Conservation (phyloP, 495 filamentous ascomycete species). For the Hypoxylon fuscum region DNA sequence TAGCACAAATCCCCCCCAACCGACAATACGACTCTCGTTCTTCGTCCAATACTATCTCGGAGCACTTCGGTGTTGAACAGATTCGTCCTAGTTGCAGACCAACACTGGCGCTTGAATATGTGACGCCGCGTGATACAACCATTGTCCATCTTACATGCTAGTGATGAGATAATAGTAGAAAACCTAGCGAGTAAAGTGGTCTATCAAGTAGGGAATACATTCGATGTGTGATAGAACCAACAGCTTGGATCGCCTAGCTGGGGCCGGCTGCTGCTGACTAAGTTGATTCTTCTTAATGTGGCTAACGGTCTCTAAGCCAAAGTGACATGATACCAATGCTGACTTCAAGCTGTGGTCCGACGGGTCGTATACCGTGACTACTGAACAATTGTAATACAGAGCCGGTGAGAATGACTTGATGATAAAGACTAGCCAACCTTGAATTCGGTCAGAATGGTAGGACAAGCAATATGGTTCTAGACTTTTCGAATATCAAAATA, state of each 20-base stretch:
- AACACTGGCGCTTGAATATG: conserved; percentile 7
- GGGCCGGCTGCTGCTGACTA: not conserved
- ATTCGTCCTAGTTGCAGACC: conserved; percentile 4
- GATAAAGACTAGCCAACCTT: not conserved
- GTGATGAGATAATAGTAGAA: not conserved
- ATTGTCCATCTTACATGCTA: conserved; percentile 21
- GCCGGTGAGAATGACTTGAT: conserved; percentile 1
- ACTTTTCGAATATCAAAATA: not conserved
- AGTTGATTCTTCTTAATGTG: not conserved
- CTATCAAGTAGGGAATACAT: conserved; percentile 12
- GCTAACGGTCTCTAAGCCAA: not conserved
- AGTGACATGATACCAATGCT: not conserved
- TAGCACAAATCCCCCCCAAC: not conserved
- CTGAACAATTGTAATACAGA: not conserved
- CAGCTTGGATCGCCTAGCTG: conserved; percentile 9
- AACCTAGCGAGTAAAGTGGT: not conserved
- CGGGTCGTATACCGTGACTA: not conserved
- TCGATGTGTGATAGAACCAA: conserved; percentile 14
- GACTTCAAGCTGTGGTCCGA: not conserved
- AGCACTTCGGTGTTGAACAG: not conserved
- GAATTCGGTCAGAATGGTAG: not conserved
- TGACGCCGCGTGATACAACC: conserved; percentile 5
- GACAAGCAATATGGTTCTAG: conserved; percentile 1
- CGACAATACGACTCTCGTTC: not conserved
- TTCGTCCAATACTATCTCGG: not conserved